Percentiles rank a stretch among this genome's conserved stretches.
Conservation (phyloP, 208 protist species). For the Trypanosoma congolense region DNA sequence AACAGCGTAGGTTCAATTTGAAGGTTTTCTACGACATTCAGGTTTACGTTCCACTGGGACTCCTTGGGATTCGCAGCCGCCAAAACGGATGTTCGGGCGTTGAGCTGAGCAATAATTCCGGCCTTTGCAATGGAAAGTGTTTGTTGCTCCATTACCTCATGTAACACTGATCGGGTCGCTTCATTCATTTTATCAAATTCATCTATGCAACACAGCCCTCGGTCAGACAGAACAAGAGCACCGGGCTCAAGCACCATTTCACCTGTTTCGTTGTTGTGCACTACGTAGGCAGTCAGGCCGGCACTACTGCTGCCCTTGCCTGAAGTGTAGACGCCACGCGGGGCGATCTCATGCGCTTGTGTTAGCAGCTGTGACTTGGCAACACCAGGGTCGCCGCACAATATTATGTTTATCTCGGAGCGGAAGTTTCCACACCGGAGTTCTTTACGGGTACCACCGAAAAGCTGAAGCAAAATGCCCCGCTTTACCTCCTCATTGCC, state of each 20-base stretch:
- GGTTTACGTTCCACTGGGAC: conserved; percentile 94
- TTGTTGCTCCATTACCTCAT: conserved; percentile 99
- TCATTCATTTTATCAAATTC: conserved; percentile 99
- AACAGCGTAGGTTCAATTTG: conserved; percentile 98
- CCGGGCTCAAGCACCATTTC: conserved; percentile 98
- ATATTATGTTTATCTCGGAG: conserved; percentile 98
- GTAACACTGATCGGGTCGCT: conserved; percentile 95
- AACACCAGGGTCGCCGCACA: conserved; percentile 99
- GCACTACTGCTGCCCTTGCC: conserved; percentile 98
- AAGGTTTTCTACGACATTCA: conserved; percentile 98
- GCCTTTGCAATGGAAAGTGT: conserved; percentile 99
- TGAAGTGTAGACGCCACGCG: conserved; percentile 98
- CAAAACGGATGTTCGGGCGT: conserved; percentile 98
- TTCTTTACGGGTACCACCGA: conserved; percentile 95
- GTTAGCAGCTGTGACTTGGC: conserved; percentile 99
- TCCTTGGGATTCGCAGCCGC: conserved; percentile 99
- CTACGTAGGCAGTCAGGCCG: conserved; percentile 99
- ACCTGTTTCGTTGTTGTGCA: conserved; percentile 94
- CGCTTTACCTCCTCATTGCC: conserved; percentile 98
- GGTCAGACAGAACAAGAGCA: conserved; percentile 97
- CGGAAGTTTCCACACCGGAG: conserved; percentile 83
- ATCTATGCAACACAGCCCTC: conserved; percentile 99
- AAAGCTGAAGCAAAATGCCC: conserved; percentile 98
- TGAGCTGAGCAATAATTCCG: conserved; percentile 99
- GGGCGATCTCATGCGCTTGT: conserved; percentile 97